Conservation (phyloP, 1,284 basidiomycete genomes). For the Calocybe gambosa region DNA sequence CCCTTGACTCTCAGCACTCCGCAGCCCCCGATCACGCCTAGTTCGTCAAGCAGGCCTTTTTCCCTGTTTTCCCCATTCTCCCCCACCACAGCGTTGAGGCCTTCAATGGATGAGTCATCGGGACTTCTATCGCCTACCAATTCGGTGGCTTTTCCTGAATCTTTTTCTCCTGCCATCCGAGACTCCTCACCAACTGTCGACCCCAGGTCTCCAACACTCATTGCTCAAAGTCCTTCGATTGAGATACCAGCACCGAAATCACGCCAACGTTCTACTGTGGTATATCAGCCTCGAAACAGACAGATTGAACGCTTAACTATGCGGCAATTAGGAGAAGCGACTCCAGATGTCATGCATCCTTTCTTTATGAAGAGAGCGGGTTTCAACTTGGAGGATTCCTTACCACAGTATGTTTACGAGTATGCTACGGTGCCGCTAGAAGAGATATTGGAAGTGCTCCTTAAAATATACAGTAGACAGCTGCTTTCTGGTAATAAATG, state of each 20-base stretch:
- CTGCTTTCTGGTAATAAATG: conserved; percentile 33
- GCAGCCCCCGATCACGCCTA: conserved; percentile 21
- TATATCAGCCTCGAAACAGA: conserved; percentile 48
- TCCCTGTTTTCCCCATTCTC: conserved; percentile 19
- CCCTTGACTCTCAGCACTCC: conserved; percentile 21
- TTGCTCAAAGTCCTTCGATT: conserved; percentile 17
- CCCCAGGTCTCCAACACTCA: conserved; percentile 11
- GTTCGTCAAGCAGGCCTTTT: conserved; percentile 8
- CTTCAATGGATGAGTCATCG: conserved; percentile 6
- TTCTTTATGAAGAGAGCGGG: conserved; percentile 83
- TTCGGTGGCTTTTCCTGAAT: conserved; percentile 11
- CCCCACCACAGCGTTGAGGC: conserved; percentile 17
- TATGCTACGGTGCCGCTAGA: conserved; percentile 80
- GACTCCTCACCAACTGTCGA: background rate
- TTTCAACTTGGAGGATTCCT: conserved; percentile 71
- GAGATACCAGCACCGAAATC: conserved; percentile 16
- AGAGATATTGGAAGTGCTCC: conserved; percentile 77
- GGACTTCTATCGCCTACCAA: conserved; percentile 12
- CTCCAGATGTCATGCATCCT: conserved; percentile 82
- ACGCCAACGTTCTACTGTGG: conserved; percentile 27
- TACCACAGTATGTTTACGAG: conserved; percentile 83
- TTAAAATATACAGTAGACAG: conserved; percentile 79
- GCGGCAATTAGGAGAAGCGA: conserved; percentile 81
- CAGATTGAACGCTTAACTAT: conserved; percentile 72
- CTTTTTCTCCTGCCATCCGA: conserved; percentile 14